Evolutionary conservation across 139 green algal species (phyloP), one percentile per base, ranked within the genome.

Genomic region (Limnomonas spitsbergensis): DNA sequence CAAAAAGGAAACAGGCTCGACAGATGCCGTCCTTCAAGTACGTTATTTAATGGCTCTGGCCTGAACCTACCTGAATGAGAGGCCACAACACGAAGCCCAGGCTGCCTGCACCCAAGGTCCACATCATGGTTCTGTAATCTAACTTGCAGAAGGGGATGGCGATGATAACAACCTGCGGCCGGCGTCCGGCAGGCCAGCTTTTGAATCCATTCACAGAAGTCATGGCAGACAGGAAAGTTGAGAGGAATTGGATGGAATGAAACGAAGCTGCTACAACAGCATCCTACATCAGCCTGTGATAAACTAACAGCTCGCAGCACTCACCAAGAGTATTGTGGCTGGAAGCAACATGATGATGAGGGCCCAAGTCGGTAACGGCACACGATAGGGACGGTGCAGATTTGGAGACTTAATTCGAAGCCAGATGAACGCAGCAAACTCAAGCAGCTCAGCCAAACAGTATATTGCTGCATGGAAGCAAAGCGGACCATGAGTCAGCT

Each of bases 401-500:
- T 90, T 38, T 1, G 93, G 93, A n/a, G 76, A 56, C 40, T 80
- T 90, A 69, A 96, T 80, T 24, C 95, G 86, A 75, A 98, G 85
- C 86, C 83, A 89, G n/a, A 98, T 75, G 71, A 97, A 98, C 2
- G 95, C 95, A n/a, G 84, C 87, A 86, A 98, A 98, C 92, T 98
- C 94, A 54, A 98, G 88, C 75, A 98, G 86, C 88, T 97, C 90
- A 14, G 90, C 94, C 54, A 98, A 77, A 88, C 94, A 98, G 86
- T 98, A 98, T 42, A 97, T 86, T 42, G 93, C 47, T 61, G n/a
- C n/a, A n/a, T n/a, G n/a, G n/a, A n/a, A n/a, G n/a, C n/a, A n/a
- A n/a, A n/a, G n/a, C n/a, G n/a, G n/a, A n/a, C n/a, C n/a, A n/a
- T n/a, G n/a, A n/a, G n/a, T n/a, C n/a, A n/a, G n/a, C n/a, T n/a